Base-by-base conservation (phyloP, 345 rosid species). In the Gossypium ekmanianum region DNA sequence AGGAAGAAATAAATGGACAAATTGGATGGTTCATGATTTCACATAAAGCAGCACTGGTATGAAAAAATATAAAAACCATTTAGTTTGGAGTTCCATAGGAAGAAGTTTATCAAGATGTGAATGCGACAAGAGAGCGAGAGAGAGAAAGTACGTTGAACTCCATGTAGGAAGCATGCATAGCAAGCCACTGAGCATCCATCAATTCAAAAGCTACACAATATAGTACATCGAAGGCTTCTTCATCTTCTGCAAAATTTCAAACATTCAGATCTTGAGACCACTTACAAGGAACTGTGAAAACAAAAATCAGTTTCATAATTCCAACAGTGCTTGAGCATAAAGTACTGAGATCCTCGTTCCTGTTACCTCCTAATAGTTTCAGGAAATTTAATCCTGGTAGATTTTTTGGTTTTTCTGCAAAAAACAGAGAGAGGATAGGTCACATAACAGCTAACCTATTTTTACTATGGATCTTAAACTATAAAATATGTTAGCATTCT, bases 181-280 rank as follows among this genome's bases (percentile, higher is more conserved):
- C 98, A 45, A 95, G 97, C 99, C 99, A 95, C 80, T 95, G 99
- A 12, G 98, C 98, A 72, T 95, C 99, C 97, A 95, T 93, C 89
- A 95, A 73, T n/a, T 91, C 97, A 24, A 95, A 95, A 73, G 99
- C 94, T 84, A 88, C 84, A 81, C 99, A 90, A 81, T 87, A 95
- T 72, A 95, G 82, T 67, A 93, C 88, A 77, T 95, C 99, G n/a
- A 95, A 95, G 72, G 98, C 99, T 48, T 82, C 73, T 76, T 91
- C 99, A 79, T 95, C 92, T 80, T 93, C 98, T 95, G 94, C 88
- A 76, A 34, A 34, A 41, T 72, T 74, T 17, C 20, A 51, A 59
- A 79, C 22, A 75, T 3, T 52, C 57, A 63, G 45, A 50, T 66
- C 67, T 74, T 66, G 66, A 84, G 58, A 18, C 26, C 27, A 41